Evolutionary conservation across 179 eudicot species (phyloP).

Genomic region (Beta lomatogona): DNA sequence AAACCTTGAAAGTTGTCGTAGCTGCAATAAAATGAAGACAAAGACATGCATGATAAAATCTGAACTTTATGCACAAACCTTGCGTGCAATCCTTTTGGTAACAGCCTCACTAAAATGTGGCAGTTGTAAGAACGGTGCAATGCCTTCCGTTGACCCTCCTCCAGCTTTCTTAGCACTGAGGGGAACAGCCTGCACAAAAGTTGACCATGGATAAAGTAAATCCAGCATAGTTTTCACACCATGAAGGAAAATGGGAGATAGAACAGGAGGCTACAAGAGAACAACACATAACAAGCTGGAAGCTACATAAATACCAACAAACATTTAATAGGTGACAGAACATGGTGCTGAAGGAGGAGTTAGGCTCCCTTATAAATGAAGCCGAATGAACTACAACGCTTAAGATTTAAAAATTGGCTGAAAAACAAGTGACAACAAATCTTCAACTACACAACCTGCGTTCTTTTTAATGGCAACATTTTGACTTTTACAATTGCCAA

Average conservation of each 20-base stretch:
- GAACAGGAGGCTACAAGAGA: not conserved
- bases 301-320: not conserved
- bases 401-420: not conserved
- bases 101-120: slow-evolving; percentile 84
- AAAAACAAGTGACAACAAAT: not conserved
- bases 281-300: not conserved
- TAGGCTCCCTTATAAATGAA: not conserved
- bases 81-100: slow-evolving; percentile 75
- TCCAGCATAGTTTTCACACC: not conserved
- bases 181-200: slow-evolving; percentile 80
- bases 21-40: not conserved
- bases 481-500: too few relatives aligned
- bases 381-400: not conserved
- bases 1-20: not conserved
- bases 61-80: slow-evolving; percentile 49
- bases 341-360: not conserved
- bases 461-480: too few relatives aligned
- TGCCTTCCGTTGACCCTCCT: slow-evolving; percentile 82
- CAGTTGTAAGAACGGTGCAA: slow-evolving; percentile 91
- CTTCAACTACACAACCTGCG: not conserved
- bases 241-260: not conserved
- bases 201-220: slow-evolving; percentile 5
- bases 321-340: not conserved
- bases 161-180: slow-evolving; percentile 80
- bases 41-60: not conserved